Evolutionary conservation across 208 protist species (phyloP), one percentile per base, ranked within the genome.

Genomic region (Leishmania martiniquensis): DNA sequence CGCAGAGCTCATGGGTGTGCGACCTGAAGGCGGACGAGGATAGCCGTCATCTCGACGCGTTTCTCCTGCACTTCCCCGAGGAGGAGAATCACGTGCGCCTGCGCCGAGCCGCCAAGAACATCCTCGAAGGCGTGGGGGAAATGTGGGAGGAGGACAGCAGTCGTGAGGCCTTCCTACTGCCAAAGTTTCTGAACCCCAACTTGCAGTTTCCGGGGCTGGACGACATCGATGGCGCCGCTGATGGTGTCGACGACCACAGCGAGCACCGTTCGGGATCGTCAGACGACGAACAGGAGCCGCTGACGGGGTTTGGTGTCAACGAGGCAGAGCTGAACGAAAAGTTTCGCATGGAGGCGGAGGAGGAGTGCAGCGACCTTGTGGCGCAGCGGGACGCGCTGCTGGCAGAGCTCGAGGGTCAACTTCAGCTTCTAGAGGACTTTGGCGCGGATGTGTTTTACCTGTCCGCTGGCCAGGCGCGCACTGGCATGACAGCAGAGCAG

Each of bases 31-130:
- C 80, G 45, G 79, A 79, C 44, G 83, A 84, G 44, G 86, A 88
- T 62, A 76, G 87, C 51, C 42, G 84, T 39, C 70, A 84, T 20
- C 81, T 92, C 51, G 76, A 88, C 54, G 52, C 89, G 32, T 91
- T 94, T 63, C 70, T 93, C 12, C 82, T 80, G 37, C 85, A 89
- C 72, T 93, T 96, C 72, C 92, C 92, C 0, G 87, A 96, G 63
- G 83, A 89, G 57, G 75, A 84, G 70, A 45, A 84, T 17, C 92
- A 96, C 70, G 89, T 96, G 57, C 83, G 82, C 62, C 81, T 96
- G 65, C 87, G 90, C 22, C 85, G 81, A 22, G 76, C 90, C 76
- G 92, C 90, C 25, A 91, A 89, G 34, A 85, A 77, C 49, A 81
- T 96, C 37, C 78, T 96, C 37, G 84, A 80, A 10, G 88, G 79